Conservation (phyloP, 2,329 filamentous ascomycete genomes). For the Trichoderma koningiopsis region DNA sequence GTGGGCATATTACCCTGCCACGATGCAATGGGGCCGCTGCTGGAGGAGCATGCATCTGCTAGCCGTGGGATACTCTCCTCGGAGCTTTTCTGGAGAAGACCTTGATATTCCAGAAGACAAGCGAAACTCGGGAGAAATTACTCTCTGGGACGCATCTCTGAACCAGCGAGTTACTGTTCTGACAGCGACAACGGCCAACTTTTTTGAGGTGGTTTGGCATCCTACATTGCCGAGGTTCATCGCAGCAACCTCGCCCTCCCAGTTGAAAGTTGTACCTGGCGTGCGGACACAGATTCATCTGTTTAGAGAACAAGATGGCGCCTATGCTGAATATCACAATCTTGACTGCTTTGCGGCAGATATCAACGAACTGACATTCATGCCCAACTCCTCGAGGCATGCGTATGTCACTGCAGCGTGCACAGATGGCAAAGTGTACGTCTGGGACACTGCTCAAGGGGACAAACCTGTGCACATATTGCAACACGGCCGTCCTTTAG, state of each 20-base stretch:
- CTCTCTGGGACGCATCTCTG: constrained; percentile 57
- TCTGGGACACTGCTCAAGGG: constrained; percentile 63
- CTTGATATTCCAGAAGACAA: constrained; percentile 61
- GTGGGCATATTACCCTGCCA: constrained; percentile 66
- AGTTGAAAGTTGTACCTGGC: constrained; percentile 47
- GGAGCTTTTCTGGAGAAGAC: constrained; percentile 56
- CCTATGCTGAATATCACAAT: constrained; percentile 50
- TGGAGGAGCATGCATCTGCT: constrained; percentile 52
- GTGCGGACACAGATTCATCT: constrained; percentile 61
- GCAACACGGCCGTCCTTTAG: constrained; percentile 51
- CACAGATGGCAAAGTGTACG: constrained; percentile 62
- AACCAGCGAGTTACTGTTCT: constrained; percentile 50
- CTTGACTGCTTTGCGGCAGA: constrained; percentile 62
- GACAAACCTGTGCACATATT: constrained; percentile 60
- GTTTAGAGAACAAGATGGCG: constrained; percentile 43
- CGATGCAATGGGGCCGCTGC: constrained; percentile 62
- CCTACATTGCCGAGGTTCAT: constrained; percentile 56
- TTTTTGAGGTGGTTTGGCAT: constrained; percentile 68
- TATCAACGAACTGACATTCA: constrained; percentile 64
- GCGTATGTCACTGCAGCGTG: constrained; percentile 63
- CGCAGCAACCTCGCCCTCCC: constrained; percentile 58
- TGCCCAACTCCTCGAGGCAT: constrained; percentile 54
- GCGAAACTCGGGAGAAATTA: constrained; percentile 60
- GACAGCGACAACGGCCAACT: constrained; percentile 58
- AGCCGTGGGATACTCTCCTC: constrained; percentile 64